phyloP scores from a whole-genome alignment of 1,284 basidiomycete species.

The Fomitopsis pinicola region DNA sequence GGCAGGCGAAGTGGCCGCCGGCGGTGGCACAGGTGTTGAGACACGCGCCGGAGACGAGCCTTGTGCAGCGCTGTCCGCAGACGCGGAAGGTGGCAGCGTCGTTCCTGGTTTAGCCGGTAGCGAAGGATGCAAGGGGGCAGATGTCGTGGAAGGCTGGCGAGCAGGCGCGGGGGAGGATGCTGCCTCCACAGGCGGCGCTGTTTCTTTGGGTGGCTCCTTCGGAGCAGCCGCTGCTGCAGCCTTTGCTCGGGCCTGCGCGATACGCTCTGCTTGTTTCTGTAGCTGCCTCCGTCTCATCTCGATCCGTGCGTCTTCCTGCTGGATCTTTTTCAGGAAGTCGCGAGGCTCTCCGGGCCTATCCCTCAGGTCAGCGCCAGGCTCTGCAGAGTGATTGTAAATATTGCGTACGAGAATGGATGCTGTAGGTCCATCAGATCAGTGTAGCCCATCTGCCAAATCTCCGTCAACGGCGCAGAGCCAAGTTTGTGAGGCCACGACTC shows the following conservation, averaged over 20 bases:
- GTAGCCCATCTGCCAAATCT: slow-evolving; percentile 80
- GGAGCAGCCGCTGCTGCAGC: slow-evolving; percentile 25
- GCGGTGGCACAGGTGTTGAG: slow-evolving; percentile 24
- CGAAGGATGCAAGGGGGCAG: slow-evolving; percentile 57
- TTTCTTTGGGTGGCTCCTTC: slow-evolving; percentile 26
- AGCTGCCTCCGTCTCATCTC: slow-evolving; percentile 56
- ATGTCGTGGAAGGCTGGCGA: slow-evolving; percentile 8
- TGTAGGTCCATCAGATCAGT: slow-evolving; percentile 57
- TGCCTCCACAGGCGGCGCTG: slow-evolving; percentile 17
- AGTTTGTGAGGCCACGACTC: slow-evolving; percentile 56
- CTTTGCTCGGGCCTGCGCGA: slow-evolving; percentile 40
- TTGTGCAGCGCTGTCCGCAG: slow-evolving; percentile 12
- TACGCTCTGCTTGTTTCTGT: slow-evolving; percentile 41
- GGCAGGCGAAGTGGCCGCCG: slow-evolving; percentile 1
- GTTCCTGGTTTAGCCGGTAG: slow-evolving; percentile 50
- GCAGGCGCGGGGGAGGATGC: slow-evolving; percentile 17
- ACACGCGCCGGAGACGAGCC: slow-evolving; percentile 19
- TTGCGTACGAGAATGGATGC: slow-evolving; percentile 60
- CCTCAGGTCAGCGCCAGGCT: not conserved
- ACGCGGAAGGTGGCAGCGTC: slow-evolving; percentile 15
- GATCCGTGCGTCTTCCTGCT: slow-evolving; percentile 60
- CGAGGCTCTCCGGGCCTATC: slow-evolving; percentile 64
- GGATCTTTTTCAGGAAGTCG: slow-evolving; percentile 66
- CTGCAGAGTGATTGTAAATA: not conserved
- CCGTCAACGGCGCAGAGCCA: slow-evolving; percentile 65